These are phyloP conservation scores for Penicillium subrubescens DNA, from an alignment of 495 filamentous ascomycete genomes.

Conservation along the genomic window DNA sequence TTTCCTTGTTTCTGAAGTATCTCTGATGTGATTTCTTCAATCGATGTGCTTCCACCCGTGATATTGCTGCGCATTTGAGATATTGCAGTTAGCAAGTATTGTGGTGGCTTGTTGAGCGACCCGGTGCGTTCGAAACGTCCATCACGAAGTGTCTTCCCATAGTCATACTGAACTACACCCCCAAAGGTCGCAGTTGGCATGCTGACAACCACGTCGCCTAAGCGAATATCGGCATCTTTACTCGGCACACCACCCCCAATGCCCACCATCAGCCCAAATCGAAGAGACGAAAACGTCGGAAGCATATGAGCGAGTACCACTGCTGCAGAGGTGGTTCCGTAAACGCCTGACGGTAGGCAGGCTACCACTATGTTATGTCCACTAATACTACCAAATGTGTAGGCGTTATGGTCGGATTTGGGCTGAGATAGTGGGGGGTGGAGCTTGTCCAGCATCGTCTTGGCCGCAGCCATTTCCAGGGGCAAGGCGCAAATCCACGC, in stretches of 20 bases:
- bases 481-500: constrained; percentile 41
- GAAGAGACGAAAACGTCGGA: constrained; percentile 24
- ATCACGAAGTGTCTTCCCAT: constrained; percentile 35
- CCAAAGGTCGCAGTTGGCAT: constrained; percentile 23
- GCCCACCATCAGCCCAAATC: constrained; percentile 37
- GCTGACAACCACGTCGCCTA: constrained; percentile 43
- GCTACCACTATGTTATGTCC: constrained; percentile 39
- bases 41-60: constrained; percentile 14
- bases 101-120: constrained; percentile 35
- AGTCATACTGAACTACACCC: constrained; percentile 40
- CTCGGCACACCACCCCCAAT: constrained; percentile 38
- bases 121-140: constrained; percentile 36
- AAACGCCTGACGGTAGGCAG: constrained; percentile 28
- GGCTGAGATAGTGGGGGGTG: constrained; percentile 23
- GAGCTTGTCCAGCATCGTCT: constrained; percentile 31
- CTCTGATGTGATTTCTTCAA: neutral
- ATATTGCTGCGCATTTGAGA: neutral
- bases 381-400: constrained; percentile 32
- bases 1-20: constrained; percentile 1
- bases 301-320: constrained; percentile 26
- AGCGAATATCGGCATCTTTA: constrained; percentile 27
- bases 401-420: constrained; percentile 32
- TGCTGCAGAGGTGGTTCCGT: constrained; percentile 33
- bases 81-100: constrained; percentile 27
- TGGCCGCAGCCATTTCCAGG: constrained; percentile 33